phyloP scores from a whole-genome alignment of 306 rosid species.

The Luffa acutangula region DNA sequence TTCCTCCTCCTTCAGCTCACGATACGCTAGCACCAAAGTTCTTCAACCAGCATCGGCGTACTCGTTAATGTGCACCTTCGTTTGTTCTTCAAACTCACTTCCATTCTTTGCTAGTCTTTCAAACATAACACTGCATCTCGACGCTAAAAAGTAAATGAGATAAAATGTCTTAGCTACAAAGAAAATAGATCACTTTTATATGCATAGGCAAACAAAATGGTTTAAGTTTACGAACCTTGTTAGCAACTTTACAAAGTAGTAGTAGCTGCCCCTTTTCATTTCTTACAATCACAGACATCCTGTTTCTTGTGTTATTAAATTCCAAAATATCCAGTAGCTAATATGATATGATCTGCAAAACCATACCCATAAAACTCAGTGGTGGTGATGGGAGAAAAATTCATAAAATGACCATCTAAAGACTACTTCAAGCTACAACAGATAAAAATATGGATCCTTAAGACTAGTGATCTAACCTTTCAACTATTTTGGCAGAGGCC shows the following conservation, averaged over 20 bases:
- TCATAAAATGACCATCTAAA: not conserved
- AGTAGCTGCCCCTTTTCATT: constrained; percentile 54
- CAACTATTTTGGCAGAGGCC: constrained; percentile 20
- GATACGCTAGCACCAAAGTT: constrained; percentile 80
- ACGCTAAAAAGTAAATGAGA: not conserved
- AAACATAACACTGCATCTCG: constrained; percentile 74
- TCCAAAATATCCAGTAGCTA: constrained; percentile 60
- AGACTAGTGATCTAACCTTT: constrained; percentile 39
- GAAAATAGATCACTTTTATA: not conserved
- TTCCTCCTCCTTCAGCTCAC: constrained; percentile 65
- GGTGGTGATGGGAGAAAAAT: not conserved
- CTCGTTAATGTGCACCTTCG: constrained; percentile 57
- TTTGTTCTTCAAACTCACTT: constrained; percentile 68
- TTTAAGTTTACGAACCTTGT: constrained; percentile 59
- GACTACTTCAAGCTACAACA: not conserved
- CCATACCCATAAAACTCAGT: not conserved
- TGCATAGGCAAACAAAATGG: not conserved
- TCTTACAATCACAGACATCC: constrained; percentile 88
- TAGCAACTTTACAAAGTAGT: constrained; percentile 85
- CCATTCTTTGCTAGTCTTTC: constrained; percentile 73
- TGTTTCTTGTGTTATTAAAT: constrained; percentile 85
- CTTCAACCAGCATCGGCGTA: constrained; percentile 98
- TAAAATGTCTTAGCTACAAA: not conserved
- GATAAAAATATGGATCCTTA: not conserved
- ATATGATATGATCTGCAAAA: constrained; percentile 62